phyloP scores from a whole-genome alignment of 345 rosid species.

The Lenwebbia sp. region DNA sequence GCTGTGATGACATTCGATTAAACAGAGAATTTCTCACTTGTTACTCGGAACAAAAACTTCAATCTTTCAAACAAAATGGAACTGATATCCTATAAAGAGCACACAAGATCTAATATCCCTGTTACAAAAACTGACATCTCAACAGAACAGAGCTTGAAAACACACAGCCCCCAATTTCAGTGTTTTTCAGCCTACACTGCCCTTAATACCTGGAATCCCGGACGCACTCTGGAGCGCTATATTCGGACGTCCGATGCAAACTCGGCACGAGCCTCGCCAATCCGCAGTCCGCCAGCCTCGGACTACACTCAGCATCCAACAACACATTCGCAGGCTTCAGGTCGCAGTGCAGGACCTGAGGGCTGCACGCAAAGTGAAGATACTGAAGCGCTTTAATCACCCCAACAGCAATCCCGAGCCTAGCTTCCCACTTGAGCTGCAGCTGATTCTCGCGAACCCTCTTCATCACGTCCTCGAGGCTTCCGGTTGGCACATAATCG shows the following conservation, averaged over 20 bases:
- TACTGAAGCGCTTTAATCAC: conserved; percentile 79
- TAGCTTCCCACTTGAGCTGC: conserved; percentile 72
- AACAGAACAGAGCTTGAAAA: background rate
- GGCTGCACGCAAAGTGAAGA: conserved; percentile 57
- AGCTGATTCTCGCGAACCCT: conserved; percentile 52
- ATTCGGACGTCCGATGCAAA: conserved; percentile 38
- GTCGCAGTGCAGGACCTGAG: conserved; percentile 69
- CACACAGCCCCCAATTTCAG: background rate
- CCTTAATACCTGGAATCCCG: conserved; percentile 57
- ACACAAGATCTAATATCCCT: background rate
- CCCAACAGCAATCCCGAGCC: conserved; percentile 86
- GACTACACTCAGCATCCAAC: conserved; percentile 88
- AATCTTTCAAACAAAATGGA: background rate
- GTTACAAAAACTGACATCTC: background rate
- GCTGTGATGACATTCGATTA: background rate
- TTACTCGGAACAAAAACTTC: background rate
- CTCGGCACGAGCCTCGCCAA: conserved; percentile 56
- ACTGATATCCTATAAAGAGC: background rate
- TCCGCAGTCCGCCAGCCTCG: conserved; percentile 74
- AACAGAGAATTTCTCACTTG: background rate
- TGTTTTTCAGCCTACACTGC: background rate
- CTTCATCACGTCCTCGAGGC: conserved; percentile 75
- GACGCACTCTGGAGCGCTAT: conserved; percentile 70
- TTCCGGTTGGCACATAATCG: conserved; percentile 72
- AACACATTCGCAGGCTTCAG: conserved; percentile 86